Evolutionary conservation across 768 basidiomycete genomes (phyloP), one percentile per base, ranked within the genome.

Genomic region (Psilocybe subaeruginosa): DNA sequence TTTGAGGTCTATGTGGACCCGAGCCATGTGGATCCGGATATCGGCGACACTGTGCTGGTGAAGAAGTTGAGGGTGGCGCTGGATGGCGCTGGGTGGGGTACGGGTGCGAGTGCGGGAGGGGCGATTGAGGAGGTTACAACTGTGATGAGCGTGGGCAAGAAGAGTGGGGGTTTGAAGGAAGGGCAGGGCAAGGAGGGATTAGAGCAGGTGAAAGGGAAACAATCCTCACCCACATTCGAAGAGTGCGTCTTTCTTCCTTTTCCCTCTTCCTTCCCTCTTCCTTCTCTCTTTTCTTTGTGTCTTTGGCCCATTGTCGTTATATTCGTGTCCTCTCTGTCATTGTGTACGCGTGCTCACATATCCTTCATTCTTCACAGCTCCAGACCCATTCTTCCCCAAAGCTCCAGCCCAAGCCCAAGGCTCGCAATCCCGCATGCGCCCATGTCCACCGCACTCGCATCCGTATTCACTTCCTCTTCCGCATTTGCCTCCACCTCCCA

Each of bases 1-100:
- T 87, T 90, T 66, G 90, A 92, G 64, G 90, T 92, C 49, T 82
- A 80, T 64, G 88, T 92, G 8, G 91, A 92, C 63, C 87, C 1
- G 74, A 80, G 19, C 11, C 41, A 43, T 0, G 76, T 81, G 23
- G 88, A 90, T 65, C 83, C 86, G 0, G 90, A 90, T 19, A 76
- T 87, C 37, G 88, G 83, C 6, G 89, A 91, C 64, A 84, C 92
- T 19, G 19, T 90, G 23, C 79, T 93, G 70, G 85, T 92, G 39
- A 90, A 88, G 82, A 19, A 90, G 82, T 87, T 87, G 78, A 91
- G 91, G 0, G 78, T 78, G 0, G 87, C 74, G 1, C 70, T 93
- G 61, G 82, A 89, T 66, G 85, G 82, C 73, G 76, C 83, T 74
- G 49, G 81, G 72, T 89, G 88, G 76, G 83, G 19, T 19, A 19